These are phyloP conservation scores for Grammothele lineata DNA, from an alignment of 768 basidiomycete species.

Conservation along the genomic window DNA sequence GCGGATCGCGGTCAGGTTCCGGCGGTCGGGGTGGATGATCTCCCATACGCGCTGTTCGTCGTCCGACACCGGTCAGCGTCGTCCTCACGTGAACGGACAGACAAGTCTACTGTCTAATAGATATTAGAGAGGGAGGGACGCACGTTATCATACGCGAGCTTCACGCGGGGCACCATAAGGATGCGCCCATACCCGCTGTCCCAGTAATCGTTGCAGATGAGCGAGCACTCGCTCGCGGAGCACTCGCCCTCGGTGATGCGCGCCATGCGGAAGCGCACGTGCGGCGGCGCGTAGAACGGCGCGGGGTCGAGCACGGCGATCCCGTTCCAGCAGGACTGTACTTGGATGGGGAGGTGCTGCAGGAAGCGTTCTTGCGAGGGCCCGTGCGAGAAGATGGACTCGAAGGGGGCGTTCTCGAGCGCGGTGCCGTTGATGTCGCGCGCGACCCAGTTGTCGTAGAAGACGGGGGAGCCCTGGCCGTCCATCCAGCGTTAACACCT, in stretches of 20 bases:
- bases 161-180: constrained; percentile 96
- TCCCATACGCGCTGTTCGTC: constrained; percentile 78
- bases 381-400: constrained; percentile 85
- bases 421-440: constrained; percentile 98
- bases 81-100: not conserved
- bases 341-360: constrained; percentile 88
- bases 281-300: constrained; percentile 89
- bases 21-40: constrained; percentile 85
- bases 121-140: constrained; percentile 23
- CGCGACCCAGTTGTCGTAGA: constrained; percentile 99
- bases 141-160: constrained; percentile 91
- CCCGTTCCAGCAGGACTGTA: constrained; percentile 99
- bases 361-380: constrained; percentile 80
- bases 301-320: constrained; percentile 94
- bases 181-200: constrained; percentile 93
- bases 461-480: constrained; percentile 76
- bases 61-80: not conserved
- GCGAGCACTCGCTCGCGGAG: constrained; percentile 90
- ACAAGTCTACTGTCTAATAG: too few relatives aligned
- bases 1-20: constrained; percentile 93
- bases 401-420: constrained; percentile 96
- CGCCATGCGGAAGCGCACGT: constrained; percentile 96
- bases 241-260: constrained; percentile 84
- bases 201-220: constrained; percentile 99
- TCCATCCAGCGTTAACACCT: not conserved